Evolutionary conservation across 2,329 filamentous ascomycete genomes (phyloP).

Genomic region (Trichoderma simmonsii): DNA sequence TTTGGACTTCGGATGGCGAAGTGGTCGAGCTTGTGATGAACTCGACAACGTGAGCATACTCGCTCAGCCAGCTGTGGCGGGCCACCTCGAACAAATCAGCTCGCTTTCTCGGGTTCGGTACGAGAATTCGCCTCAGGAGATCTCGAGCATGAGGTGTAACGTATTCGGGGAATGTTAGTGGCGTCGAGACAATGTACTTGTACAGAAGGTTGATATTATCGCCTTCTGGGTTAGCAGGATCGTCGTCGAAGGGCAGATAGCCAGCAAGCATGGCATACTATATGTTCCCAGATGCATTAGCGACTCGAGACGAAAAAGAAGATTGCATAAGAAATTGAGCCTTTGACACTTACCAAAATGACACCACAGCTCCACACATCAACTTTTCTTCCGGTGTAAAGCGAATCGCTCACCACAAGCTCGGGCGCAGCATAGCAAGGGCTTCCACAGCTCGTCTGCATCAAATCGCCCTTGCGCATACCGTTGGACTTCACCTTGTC

Average conservation of each 20-base stretch:
- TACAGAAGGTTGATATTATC: slow-evolving; percentile 99
- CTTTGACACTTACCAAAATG: slow-evolving; percentile 74
- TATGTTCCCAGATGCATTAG: neutral
- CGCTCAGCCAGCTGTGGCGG: slow-evolving; percentile 95
- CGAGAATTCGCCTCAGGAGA: slow-evolving; percentile 85
- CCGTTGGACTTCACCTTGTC: slow-evolving; percentile 75
- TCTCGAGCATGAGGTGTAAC: slow-evolving; percentile 95
- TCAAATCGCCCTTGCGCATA: slow-evolving; percentile 82
- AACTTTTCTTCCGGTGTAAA: slow-evolving; percentile 96
- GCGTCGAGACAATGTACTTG: slow-evolving; percentile 98
- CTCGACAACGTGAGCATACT: slow-evolving; percentile 93
- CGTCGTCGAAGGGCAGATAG: slow-evolving; percentile 96
- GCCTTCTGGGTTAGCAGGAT: slow-evolving; percentile 95
- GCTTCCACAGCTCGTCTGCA: slow-evolving; percentile 98
- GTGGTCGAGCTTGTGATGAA: slow-evolving; percentile 97
- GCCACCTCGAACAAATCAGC: slow-evolving; percentile 97
- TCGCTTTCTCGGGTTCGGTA: slow-evolving; percentile 90
- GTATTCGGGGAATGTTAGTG: slow-evolving; percentile 96
- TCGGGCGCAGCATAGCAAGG: slow-evolving; percentile 97
- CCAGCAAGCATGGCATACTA: slow-evolving; percentile 98
- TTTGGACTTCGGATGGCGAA: slow-evolving; percentile 78
- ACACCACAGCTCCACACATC: slow-evolving; percentile 99
- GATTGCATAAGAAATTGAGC: neutral
- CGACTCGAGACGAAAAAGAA: neutral
- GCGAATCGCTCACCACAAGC: slow-evolving; percentile 91